phyloP scores from a whole-genome alignment of 2,329 filamentous ascomycete species.

The Colletotrichum abscissum region DNA sequence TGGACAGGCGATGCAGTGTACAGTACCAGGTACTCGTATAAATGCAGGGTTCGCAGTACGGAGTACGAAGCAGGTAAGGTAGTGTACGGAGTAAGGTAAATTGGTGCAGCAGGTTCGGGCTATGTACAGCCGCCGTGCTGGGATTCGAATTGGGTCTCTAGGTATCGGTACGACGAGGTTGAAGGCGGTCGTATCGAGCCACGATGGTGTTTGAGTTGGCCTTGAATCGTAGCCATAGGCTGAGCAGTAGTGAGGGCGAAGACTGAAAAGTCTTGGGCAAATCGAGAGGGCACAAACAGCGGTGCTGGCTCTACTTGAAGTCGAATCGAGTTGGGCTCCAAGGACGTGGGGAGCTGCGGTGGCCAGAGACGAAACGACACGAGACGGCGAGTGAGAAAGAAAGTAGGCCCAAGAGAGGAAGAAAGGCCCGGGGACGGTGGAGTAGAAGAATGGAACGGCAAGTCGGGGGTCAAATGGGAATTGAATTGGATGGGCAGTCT shows the following conservation, averaged over 20 bases:
- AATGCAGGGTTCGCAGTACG: constrained; percentile 21
- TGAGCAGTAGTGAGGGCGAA: background rate
- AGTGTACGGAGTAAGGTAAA: too few species aligned
- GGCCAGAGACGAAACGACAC: background rate
- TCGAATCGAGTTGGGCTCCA: background rate
- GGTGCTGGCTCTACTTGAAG: background rate
- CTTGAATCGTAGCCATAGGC: constrained; percentile 18
- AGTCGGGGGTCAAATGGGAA: background rate
- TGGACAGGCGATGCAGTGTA: background rate
- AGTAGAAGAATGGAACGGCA: constrained; percentile 20
- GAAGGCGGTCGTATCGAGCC: background rate
- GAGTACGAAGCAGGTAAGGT: too few species aligned
- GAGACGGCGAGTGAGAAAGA: background rate
- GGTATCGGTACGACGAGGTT: background rate
- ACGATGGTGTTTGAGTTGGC: constrained; percentile 2
- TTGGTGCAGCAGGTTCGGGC: constrained; percentile 21
- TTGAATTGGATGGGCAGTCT: background rate
- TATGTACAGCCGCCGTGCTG: constrained; percentile 14
- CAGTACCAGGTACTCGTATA: constrained; percentile 27
- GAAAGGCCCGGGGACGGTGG: constrained; percentile 3
- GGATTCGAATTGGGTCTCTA: constrained; percentile 5
- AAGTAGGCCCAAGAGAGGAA: background rate
- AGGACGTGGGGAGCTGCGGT: background rate
- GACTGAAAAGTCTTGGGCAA: background rate
- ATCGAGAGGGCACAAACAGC: background rate